Conservation (phyloP, 2,329 filamentous ascomycete genomes). For the Fusarium falciforme region DNA sequence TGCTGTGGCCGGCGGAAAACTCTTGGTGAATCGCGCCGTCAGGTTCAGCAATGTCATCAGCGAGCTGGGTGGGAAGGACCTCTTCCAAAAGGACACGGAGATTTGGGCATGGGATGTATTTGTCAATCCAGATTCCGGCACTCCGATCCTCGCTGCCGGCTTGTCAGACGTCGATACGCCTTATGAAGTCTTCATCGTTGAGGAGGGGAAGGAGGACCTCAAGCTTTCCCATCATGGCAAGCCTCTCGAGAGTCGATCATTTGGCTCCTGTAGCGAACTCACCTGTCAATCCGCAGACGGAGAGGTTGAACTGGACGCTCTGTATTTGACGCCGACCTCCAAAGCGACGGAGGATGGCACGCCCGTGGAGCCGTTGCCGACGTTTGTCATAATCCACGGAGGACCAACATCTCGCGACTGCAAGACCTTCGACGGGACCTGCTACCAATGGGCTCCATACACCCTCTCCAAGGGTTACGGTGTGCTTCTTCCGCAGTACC, state of each 20-base stretch:
- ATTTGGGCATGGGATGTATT: slow-evolving; percentile 28
- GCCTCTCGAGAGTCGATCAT: not conserved
- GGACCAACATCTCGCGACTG: slow-evolving; percentile 19
- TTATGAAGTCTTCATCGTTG: slow-evolving; percentile 21
- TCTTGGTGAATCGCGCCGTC: slow-evolving; percentile 18
- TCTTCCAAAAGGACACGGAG: slow-evolving; percentile 18
- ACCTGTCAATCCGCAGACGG: slow-evolving; percentile 21
- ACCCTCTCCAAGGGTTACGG: slow-evolving; percentile 51
- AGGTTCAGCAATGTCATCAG: slow-evolving; percentile 4
- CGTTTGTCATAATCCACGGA: slow-evolving; percentile 26
- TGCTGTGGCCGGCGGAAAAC: not conserved
- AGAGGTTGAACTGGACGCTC: slow-evolving; percentile 22
- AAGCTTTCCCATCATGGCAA: slow-evolving; percentile 27
- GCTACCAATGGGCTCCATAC: slow-evolving; percentile 44
- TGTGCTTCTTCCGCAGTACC: slow-evolving; percentile 53
- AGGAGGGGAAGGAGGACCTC: not conserved
- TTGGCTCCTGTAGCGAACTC: slow-evolving; percentile 15
- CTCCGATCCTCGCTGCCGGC: slow-evolving; percentile 5
- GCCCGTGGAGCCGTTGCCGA: slow-evolving; percentile 8
- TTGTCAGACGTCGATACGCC: slow-evolving; percentile 37
- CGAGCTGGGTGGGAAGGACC: slow-evolving; percentile 15
- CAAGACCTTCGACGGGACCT: slow-evolving; percentile 42
- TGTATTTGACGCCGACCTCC: slow-evolving; percentile 11
- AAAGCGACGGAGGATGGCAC: not conserved
- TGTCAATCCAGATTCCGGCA: not conserved